Conservation (phyloP, 2,329 filamentous ascomycete species). For the Apiospora phragmitis region DNA sequence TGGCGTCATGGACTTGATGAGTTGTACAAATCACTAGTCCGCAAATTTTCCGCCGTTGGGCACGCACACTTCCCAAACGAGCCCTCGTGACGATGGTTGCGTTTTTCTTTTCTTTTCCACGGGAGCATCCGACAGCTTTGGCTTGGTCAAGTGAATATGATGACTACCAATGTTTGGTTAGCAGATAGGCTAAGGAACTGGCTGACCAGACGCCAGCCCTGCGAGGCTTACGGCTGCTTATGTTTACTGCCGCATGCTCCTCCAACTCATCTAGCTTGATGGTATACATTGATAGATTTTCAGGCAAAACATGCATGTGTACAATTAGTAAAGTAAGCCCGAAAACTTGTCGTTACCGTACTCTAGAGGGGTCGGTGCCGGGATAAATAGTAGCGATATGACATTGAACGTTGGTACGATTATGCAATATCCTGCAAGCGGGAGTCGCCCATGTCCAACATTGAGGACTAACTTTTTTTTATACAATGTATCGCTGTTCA, state of each 20-base stretch:
- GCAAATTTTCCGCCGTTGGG: slow-evolving; percentile 1
- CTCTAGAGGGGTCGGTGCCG: not conserved
- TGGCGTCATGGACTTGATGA: slow-evolving; percentile 3
- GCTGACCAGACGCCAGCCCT: not conserved
- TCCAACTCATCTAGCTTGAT: not conserved
- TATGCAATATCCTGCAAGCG: too few relatives aligned
- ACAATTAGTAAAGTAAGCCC: not conserved
- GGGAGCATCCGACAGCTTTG: not conserved
- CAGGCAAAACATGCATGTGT: not conserved
- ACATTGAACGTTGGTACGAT: too few relatives aligned
- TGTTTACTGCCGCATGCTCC: not conserved
- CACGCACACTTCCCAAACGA: not conserved
- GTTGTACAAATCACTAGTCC: slow-evolving; percentile 3
- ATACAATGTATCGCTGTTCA: slow-evolving; percentile 1
- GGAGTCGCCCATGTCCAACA: not conserved
- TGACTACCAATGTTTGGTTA: not conserved
- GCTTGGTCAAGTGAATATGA: not conserved
- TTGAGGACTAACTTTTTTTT: not conserved
- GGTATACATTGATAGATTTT: not conserved
- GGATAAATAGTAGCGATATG: not conserved
- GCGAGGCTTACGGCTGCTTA: not conserved
- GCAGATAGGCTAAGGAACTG: not conserved
- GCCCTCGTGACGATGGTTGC: not conserved
- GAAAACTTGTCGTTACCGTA: not conserved
- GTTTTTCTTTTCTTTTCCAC: not conserved